Evolutionary conservation across 2,329 filamentous ascomycete species (phyloP), one percentile per base, ranked within the genome.

Genomic region (Pestalotiopsis sp.): DNA sequence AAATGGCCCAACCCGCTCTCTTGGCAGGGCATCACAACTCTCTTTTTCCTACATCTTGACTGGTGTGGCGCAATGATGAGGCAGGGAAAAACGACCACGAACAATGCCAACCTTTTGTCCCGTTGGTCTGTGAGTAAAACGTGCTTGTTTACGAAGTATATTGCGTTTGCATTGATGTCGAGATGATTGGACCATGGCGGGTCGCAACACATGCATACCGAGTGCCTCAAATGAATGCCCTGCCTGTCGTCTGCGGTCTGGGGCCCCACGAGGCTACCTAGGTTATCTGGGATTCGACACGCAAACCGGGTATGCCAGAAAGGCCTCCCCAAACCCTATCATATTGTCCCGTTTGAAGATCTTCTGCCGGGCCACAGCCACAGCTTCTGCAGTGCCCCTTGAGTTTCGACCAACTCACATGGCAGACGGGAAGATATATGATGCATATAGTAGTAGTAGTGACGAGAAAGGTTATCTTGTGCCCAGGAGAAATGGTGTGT

Each of bases 251-350:
- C 57, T n/a, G 31, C 31, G 59, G 25, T 59, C 45, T 52, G 45
- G 45, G 45, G 59, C 59, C 27, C 59, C 59, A 38, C 59, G 59
- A 61, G 59, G 59, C 59, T 61, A 23, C 20, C 45, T n/a, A 9
- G 45, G 45, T 20, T 52, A n/a, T 52, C 61, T 64, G 61, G 39
- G 61, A 64, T 64, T 52, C 49, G 61, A 52, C 36, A 27, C 38
- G 20, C 61, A 64, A 64, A 64, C 61, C 61, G n/a, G 61, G 61
- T 49, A 52, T 49, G 59, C 31, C 14, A 36, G 27, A n/a, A 61
- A 39, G 11, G 4, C 31, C 27, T 61, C 45, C 45, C 45, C 59
- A 61, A 64, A 64, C n/a, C n/a, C 23, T 27, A 23, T 52, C 31
- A 36, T 64, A 38, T n/a, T 17, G n/a, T 64, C 39, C 61, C 23